These are phyloP conservation scores for Kwoniella heveanensis DNA, from an alignment of 768 basidiomycete genomes.

Conservation along the genomic window DNA sequence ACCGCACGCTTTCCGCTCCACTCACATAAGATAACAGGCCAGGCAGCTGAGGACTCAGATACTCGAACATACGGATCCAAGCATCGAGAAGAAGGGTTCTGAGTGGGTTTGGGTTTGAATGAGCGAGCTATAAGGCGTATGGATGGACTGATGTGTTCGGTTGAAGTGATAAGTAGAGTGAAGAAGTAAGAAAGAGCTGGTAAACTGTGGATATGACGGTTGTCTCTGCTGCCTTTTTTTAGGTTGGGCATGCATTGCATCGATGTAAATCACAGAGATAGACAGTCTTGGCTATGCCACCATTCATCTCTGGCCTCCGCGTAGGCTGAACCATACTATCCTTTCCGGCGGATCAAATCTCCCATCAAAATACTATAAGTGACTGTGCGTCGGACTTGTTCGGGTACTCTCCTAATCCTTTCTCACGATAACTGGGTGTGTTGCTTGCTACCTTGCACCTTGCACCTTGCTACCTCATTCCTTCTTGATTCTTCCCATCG, in stretches of 20 bases:
- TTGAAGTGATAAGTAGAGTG: no score
- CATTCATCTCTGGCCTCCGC: no score
- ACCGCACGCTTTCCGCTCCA: background rate
- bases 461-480: no score
- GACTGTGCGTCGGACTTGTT: background rate
- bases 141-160: no score
- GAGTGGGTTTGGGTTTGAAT: background rate
- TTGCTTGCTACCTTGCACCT: no score
- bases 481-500: no score
- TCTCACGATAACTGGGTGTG: background rate
- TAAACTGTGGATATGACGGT: background rate
- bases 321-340: no score
- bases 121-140: no score
- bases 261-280: no score
- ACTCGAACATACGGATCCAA: constrained; percentile 13
- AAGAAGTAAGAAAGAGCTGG: background rate
- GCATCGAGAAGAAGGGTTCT: background rate
- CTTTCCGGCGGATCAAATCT: no score
- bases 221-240: background rate
- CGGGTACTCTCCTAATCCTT: background rate
- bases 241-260: background rate
- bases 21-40: constrained; percentile 24
- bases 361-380: no score
- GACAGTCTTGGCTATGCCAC: no score
- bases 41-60: constrained; percentile 14